phyloP scores from a whole-genome alignment of 306 rosid species.

The Lablab purpureus region DNA sequence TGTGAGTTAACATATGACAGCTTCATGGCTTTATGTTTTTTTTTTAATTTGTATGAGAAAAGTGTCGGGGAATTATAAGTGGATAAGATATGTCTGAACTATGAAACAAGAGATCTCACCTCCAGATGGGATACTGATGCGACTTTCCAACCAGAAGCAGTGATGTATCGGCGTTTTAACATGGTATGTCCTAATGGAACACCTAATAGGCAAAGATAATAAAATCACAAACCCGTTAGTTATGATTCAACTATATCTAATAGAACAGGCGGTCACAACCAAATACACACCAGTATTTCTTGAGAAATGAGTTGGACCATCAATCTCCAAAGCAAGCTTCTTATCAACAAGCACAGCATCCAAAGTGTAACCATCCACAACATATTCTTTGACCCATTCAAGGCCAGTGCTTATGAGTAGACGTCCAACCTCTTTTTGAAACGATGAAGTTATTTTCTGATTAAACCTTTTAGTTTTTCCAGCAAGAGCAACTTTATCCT shows the following conservation, averaged over 20 bases:
- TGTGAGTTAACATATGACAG: neutral
- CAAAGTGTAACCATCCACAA: conserved; percentile 75
- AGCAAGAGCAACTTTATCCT: conserved; percentile 67
- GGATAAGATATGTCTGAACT: neutral
- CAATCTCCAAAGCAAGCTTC: conserved; percentile 92
- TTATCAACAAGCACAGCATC: conserved; percentile 82
- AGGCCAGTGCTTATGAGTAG: conserved; percentile 87
- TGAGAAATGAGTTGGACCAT: conserved; percentile 98
- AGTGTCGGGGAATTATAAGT: neutral
- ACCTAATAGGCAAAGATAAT: conserved; percentile 55
- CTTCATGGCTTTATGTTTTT: neutral
- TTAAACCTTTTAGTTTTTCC: conserved; percentile 83
- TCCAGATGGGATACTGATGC: conserved; percentile 73
- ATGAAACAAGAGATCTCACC: conserved; percentile 58
- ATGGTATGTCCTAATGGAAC: conserved; percentile 87
- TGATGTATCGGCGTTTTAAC: conserved; percentile 78
- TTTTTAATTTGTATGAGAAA: neutral
- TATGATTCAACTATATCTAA: conserved; percentile 22
- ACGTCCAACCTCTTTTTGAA: conserved; percentile 90
- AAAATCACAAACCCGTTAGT: conserved; percentile 24
- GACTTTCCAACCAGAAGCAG: conserved; percentile 88
- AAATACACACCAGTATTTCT: conserved; percentile 76
- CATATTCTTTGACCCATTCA: conserved; percentile 81
- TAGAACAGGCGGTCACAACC: conserved; percentile 26
- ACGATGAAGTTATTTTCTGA: conserved; percentile 72